These are phyloP conservation scores for Beta vulgaris DNA, from an alignment of 148 eudicot genomes.

Conservation along the genomic window DNA sequence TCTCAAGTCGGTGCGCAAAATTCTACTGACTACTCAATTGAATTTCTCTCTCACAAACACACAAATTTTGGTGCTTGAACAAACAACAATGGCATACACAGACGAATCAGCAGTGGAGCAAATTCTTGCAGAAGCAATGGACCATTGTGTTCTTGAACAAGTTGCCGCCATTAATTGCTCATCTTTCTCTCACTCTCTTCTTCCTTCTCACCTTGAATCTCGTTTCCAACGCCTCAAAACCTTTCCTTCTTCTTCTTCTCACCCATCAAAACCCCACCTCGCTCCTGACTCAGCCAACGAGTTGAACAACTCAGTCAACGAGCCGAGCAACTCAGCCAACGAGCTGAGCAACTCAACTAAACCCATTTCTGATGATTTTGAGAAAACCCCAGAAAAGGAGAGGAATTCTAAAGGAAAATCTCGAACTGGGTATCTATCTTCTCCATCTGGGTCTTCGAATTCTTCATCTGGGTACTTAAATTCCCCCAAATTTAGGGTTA, in stretches of 20 bases:
- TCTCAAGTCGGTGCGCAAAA: background rate
- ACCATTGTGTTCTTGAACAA: conserved; percentile 65
- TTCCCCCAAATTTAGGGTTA: conserved; percentile 31
- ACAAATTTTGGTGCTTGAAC: too few relatives aligned
- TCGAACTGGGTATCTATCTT: conserved; percentile 34
- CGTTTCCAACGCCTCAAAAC: conserved; percentile 81
- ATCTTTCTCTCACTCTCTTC: conserved; percentile 56
- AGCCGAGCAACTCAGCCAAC: background rate
- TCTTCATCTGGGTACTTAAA: conserved; percentile 31
- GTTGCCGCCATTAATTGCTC: conserved; percentile 77
- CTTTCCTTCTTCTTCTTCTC: conserved; percentile 39
- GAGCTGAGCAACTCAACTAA: conserved; percentile 6
- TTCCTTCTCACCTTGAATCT: conserved; percentile 72
- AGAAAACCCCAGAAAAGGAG: conserved; percentile 8
- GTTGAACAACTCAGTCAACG: background rate
- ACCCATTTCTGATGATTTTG: conserved; percentile 22
- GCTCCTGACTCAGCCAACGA: conserved; percentile 11
- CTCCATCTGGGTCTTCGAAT: conserved; percentile 32
- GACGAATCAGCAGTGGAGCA: conserved; percentile 60
- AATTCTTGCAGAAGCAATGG: conserved; percentile 70
- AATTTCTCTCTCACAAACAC: background rate
- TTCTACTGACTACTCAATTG: background rate
- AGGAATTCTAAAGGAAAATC: conserved; percentile 16
- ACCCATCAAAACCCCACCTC: conserved; percentile 23
- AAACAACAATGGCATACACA: too few relatives aligned